Base-by-base conservation (phyloP, 768 basidiomycete genomes). In the Boletus coccyginus region DNA sequence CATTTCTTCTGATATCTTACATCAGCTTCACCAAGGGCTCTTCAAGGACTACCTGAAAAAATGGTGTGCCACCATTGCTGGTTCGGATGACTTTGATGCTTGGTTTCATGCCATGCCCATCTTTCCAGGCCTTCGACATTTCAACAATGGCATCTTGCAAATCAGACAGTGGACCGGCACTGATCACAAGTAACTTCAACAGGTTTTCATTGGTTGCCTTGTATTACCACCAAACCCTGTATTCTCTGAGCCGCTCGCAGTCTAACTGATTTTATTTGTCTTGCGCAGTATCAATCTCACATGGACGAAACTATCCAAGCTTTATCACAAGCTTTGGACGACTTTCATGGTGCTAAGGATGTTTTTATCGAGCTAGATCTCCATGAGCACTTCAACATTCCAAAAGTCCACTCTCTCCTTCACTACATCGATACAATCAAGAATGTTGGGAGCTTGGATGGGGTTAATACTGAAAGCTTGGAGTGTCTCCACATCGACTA, bases 1-100 rank as follows among this genome's bases (percentile, higher is more conserved):
- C 35, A 59, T 59, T 13, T 3, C 27, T 0, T 59, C 40, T 0
- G 9, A 59, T 5, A 32, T 56, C 11, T 41, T 59, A 0, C 58
- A 59, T 9, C 53, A 59, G 13, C 40, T 51, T 0, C 53, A 55
- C 3, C 54, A 58, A 46, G 48, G 49, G 0, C 12, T 58, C 0
- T 6, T 58, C 32, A 58, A 55, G 13, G 48, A 58, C 5, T 38
- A 58, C 7, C 7, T 54, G 16, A 57, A 57, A 24, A 27, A 19
- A 45, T 58, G 47, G 43, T 55, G 42, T 5, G 3, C 9, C 0
- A 1, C 2, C 0, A 11, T 58, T 3, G 16, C 16, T 0, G 11
- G 27, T 27, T 27, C 11, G 14, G n/a, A 3, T 0, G 21, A 19
- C 10, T 46, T 56, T 5, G 19, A 56, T 43, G 33, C 1, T 0